phyloP scores from a whole-genome alignment of 768 basidiomycete genomes.

The Clavulina sp. region DNA sequence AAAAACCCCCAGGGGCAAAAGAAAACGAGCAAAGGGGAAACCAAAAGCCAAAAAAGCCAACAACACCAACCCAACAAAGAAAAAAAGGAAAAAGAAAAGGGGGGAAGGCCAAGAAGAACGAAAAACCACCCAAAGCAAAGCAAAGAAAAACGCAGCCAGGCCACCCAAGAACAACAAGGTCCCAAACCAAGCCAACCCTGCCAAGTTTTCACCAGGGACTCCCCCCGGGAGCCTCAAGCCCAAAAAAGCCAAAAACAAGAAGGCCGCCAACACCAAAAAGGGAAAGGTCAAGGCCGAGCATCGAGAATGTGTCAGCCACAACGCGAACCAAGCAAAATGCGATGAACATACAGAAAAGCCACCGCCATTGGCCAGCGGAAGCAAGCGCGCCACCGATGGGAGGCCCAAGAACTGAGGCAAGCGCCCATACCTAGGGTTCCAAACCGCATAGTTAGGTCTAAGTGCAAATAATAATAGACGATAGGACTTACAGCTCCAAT shows the following conservation, averaged over 20 bases:
- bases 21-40: background rate
- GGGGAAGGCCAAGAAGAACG: conserved; percentile 25
- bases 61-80: conserved; percentile 22
- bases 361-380: conserved; percentile 22
- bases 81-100: conserved; percentile 27
- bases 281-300: conserved; percentile 25
- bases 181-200: conserved; percentile 25
- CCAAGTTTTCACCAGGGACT: conserved; percentile 18
- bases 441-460: too few relatives aligned
- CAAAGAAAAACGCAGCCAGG: conserved; percentile 23
- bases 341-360: conserved; percentile 25
- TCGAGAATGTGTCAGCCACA: conserved; percentile 5
- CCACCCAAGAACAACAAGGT: conserved; percentile 15
- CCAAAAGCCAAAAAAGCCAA: conserved; percentile 3
- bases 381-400: conserved; percentile 23
- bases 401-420: conserved; percentile 22
- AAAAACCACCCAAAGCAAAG: conserved; percentile 27
- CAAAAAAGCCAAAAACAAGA: conserved; percentile 19
- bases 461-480: too few relatives aligned
- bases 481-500: conserved; percentile 16
- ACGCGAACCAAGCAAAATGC: too few relatives aligned
- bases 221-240: conserved; percentile 21
- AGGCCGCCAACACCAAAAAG: conserved; percentile 18
- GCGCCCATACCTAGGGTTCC: too few relatives aligned
- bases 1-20: conserved; percentile 16